phyloP scores from a whole-genome alignment of 2,329 filamentous ascomycete species.

The Cadophora sp. region DNA sequence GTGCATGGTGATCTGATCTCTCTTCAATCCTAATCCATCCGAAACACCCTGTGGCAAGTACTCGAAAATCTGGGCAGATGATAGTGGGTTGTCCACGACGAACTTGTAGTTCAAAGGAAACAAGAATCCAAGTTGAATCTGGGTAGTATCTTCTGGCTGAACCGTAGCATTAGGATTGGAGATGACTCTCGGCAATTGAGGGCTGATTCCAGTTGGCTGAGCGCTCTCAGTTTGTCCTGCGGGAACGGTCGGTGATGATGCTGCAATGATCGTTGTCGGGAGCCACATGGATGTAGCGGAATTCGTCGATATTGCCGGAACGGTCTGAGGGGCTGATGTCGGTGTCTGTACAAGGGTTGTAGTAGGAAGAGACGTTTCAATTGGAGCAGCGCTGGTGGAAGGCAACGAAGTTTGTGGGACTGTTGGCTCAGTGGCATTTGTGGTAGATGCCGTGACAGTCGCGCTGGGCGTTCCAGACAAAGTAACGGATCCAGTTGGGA shows the following conservation, averaged over 20 bases:
- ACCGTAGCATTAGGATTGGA: constrained; percentile 36
- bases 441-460: constrained; percentile 10
- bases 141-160: constrained; percentile 62
- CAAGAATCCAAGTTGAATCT: constrained; percentile 86
- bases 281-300: constrained; percentile 38
- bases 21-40: constrained; percentile 56
- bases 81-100: constrained; percentile 72
- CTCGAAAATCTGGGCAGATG: constrained; percentile 84
- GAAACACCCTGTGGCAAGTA: constrained; percentile 70
- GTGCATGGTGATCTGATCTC: constrained; percentile 66
- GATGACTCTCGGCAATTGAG: constrained; percentile 41
- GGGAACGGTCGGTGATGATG: constrained; percentile 28
- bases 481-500: constrained; percentile 11
- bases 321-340: constrained; percentile 21
- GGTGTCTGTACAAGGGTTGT: constrained; percentile 26
- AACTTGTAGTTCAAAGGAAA: constrained; percentile 84
- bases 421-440: constrained; percentile 24
- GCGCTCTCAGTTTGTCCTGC: constrained; percentile 29
- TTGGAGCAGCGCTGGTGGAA: constrained; percentile 14
- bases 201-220: constrained; percentile 37
- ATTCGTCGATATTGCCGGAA: constrained; percentile 40
- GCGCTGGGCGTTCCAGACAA: constrained; percentile 1
- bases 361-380: constrained; percentile 18
- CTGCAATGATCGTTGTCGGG: constrained; percentile 38
- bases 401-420: constrained; percentile 16